Evolutionary conservation across 768 basidiomycete genomes (phyloP).

Genomic region (Boletus fagicola): DNA sequence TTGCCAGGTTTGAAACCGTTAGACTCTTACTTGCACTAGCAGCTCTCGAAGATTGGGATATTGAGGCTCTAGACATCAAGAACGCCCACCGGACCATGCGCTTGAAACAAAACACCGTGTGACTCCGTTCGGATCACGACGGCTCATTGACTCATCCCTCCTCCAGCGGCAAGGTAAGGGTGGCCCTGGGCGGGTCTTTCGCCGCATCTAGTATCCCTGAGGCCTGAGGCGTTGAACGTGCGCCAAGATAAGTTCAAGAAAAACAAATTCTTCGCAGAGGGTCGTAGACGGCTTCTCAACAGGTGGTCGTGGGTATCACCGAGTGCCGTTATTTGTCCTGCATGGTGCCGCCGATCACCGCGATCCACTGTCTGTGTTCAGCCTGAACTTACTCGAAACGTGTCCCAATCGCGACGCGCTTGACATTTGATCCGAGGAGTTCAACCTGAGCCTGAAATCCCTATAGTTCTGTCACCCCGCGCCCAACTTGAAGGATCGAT

Average conservation of each 20-base stretch:
- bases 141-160: neutral
- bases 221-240: neutral
- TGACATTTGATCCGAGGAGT: constrained; percentile 21
- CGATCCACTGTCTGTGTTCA: neutral
- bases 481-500: neutral
- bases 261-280: constrained; percentile 1
- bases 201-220: neutral
- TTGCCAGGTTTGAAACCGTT: too few species aligned
- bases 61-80: too few species aligned
- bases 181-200: neutral
- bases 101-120: neutral
- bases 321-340: constrained; percentile 4
- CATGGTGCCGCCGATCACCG: neutral
- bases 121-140: neutral
- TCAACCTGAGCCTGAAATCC: neutral
- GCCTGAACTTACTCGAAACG: neutral
- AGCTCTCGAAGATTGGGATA: too few species aligned
- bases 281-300: neutral
- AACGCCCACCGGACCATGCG: neutral
- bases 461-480: neutral
- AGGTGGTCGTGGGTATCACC: neutral
- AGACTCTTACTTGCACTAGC: too few species aligned
- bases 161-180: neutral
- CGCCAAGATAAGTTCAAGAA: neutral
- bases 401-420: neutral